A percentile compares a stretch with the other conserved stretches of the same genome.
Conservation (phyloP, 2,329 filamentous ascomycete species). For the Phialocephala subalpina region DNA sequence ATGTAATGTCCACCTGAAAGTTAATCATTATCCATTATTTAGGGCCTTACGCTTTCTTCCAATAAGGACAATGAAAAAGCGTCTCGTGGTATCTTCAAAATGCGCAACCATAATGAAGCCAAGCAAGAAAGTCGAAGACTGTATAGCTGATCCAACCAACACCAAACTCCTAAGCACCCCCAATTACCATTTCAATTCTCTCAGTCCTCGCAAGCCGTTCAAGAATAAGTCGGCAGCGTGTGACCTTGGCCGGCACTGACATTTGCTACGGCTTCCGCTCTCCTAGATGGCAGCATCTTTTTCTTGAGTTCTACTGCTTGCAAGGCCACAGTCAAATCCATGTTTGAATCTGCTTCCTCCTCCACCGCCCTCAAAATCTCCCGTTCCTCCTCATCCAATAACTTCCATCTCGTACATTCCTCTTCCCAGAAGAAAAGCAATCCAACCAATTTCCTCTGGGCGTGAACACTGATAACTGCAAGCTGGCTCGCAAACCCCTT, state of each 20-base stretch:
- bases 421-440: slow-evolving; percentile 44
- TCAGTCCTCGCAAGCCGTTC: not conserved
- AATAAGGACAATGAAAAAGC: too few relatives aligned
- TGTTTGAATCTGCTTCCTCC: not conserved
- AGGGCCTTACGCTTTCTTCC: too few relatives aligned
- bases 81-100: too few relatives aligned
- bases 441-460: slow-evolving; percentile 39
- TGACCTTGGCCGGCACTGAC: slow-evolving; percentile 1
- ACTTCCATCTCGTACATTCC: slow-evolving; percentile 36
- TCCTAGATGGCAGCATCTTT: slow-evolving; percentile 3
- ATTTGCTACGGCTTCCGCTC: slow-evolving; percentile 9
- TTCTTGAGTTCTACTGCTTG: slow-evolving; percentile 16
- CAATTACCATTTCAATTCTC: too few relatives aligned
- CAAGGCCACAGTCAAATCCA: slow-evolving; percentile 7
- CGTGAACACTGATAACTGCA: slow-evolving; percentile 34
- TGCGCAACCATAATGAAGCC: too few relatives aligned
- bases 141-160: too few relatives aligned
- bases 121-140: too few relatives aligned
- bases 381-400: slow-evolving; percentile 34
- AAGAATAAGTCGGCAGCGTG: not conserved
- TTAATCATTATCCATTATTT: too few relatives aligned
- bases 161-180: too few relatives aligned
- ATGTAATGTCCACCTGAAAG: too few relatives aligned
- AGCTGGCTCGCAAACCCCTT: slow-evolving; percentile 38
- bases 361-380: slow-evolving; percentile 26